Conservation (phyloP, 2,329 filamentous ascomycete genomes). For the Zasmidium citrigriseum region DNA sequence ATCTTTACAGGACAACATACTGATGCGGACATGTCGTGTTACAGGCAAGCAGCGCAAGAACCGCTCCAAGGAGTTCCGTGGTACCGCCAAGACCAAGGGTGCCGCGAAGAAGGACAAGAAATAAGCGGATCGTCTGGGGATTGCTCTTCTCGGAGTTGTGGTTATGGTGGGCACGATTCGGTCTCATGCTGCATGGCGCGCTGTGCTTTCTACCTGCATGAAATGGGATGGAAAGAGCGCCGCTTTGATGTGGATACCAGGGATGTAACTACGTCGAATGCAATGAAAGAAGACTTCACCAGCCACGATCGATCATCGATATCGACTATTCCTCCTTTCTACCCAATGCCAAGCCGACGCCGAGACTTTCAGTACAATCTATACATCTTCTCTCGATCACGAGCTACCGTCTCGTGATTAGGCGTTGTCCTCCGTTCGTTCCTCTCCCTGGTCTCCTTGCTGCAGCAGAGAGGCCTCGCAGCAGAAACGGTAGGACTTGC, state of each 20-base stretch:
- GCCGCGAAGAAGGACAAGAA: constrained; percentile 85
- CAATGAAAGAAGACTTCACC: constrained; percentile 22
- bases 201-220: constrained; percentile 21
- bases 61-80: constrained; percentile 97
- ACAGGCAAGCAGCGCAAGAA: constrained; percentile 99
- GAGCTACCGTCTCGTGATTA: no score
- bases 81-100: constrained; percentile 98
- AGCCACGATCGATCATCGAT: not conserved
- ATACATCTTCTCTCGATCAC: no score
- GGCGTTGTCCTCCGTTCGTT: not conserved
- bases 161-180: constrained; percentile 13
- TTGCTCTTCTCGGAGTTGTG: constrained; percentile 16
- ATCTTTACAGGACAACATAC: constrained; percentile 11
- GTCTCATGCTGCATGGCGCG: constrained; percentile 19
- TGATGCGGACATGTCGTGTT: constrained; percentile 21
- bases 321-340: not conserved
- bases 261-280: constrained; percentile 21
- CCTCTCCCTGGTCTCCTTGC: no score
- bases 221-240: constrained; percentile 23
- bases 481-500: not conserved
- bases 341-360: no score
- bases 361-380: no score
- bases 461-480: not conserved
- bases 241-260: constrained; percentile 28
- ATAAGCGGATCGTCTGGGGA: constrained; percentile 29